Evolutionary conservation across 2,329 filamentous ascomycete genomes (phyloP), one percentile per base, ranked within the genome.

Genomic region (Ophiostoma sp.): DNA sequence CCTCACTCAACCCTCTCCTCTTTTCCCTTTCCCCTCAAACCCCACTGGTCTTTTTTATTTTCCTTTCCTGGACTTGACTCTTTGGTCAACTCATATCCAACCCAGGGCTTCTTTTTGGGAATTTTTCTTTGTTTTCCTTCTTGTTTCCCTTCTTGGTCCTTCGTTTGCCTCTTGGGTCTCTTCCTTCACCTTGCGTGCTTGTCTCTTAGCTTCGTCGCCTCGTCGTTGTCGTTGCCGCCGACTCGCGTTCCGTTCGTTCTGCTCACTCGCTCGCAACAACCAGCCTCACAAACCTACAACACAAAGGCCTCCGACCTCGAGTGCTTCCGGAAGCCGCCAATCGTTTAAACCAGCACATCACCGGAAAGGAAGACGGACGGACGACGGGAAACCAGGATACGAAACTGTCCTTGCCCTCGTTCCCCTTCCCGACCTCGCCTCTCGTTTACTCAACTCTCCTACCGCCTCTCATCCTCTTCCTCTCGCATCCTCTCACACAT

Each of bases 271-370:
- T 64, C 28, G 39, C 57, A 52, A 48, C 42, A 64, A 52, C 57
- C 36, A 59, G 22, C 52, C 52, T 59, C 69, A 39, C 50, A 33
- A n/a, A 33, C 6, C n/a, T 55, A 19, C 36, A 50, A 9, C 22
- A 33, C 19, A 15, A 52, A 33, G 25, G 25, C 69, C 33, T 52
- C 79, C 80, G 12, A 70, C 75, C 9, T 61, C 28, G 22, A 63
- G 22, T 42, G 22, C 19, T n/a, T 25, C 19, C 19, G 25, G 33
- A 64, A 52, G 39, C 57, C 45, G 39, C 45, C 57, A 36, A 17
- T 64, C 69, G 57, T 42, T 71, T 22, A 6, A 59, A 2, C 28
- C n/a, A 22, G 50, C 69, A 48, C 39, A 7, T 15, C 64, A n/a
- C 19, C 39, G 22, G 25, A 55, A 52, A 36, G 66, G 17, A 48